Evolutionary conservation across 2,329 filamentous ascomycete species (phyloP), one percentile per base, ranked within the genome.

Genomic region (Fusarium albosuccineum): DNA sequence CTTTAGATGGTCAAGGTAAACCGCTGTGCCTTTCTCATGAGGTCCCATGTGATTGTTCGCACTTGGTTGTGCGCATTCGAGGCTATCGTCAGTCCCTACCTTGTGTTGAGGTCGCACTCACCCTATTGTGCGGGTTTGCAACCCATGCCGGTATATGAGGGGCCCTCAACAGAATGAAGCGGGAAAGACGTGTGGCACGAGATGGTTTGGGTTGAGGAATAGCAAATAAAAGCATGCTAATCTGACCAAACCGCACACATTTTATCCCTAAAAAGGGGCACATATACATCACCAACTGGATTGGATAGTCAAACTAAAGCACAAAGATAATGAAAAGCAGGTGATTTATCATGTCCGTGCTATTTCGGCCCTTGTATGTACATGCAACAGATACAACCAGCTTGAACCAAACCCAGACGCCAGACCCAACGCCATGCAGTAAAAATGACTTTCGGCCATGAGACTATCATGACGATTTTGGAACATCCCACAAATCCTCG

Each of bases 401-500:
- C 17, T 22, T 22, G 17, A 22, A 22, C 4, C 17, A 22, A 22
- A 22, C 17, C 17, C 17, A 22, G 17, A 22, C 17, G 17, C 29
- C 51, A 37, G 30, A 55, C 44, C 27, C 22, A 49, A 40, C 34
- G 42, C 33, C 40, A 51, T 42, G 39, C n/a, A 51, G 34, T 34
- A 14, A 34, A 36, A 26, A 8, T 34, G 39, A 44, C 26, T 33
- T 57, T 26, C 36, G 9, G 7, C 6, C 22, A 9, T 30, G 5
- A 29, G 10, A 56, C 30, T 40, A 17, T 22, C 48, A 27, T 27
- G 33, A 30, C 11, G 29, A 17, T 16, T n/a, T 45, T 17, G 36
- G 29, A n/a, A 66, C 67, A 64, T 66, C 69, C 79, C 79, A 81
- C 58, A 90, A 72, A 37, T 82, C 80, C 70, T 87, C 82, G 1